Base-by-base conservation (phyloP, 148 eudicot species). In the Linanthus parryae region DNA sequence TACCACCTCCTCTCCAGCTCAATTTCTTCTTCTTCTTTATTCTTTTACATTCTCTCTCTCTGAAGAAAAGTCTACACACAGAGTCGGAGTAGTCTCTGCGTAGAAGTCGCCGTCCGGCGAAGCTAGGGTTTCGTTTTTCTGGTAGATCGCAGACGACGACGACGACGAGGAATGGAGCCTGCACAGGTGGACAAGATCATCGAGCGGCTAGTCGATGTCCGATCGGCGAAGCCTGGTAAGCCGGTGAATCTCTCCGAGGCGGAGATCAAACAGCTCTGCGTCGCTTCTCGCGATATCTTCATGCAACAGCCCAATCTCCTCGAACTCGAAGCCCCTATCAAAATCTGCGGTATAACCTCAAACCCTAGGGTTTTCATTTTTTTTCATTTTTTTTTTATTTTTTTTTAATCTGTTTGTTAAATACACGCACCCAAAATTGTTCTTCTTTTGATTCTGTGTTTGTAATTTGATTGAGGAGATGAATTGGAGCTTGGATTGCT, bases 201-300 rank as follows among this genome's bases (percentile, higher is more conserved):
- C 48, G 73, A 84, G 42, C 78, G 87, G 31, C 75, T 90, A 9
- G 46, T 81, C 30, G 97, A 86, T 63, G 91, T 91, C 54, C 84
- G 97, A 52, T 67, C 77, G 52, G 69, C 76, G 15, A 84, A 91
- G 65, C 97, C 95, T 1, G 95, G 95, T 1, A 91, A 91, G 61
- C 75, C 73, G 35, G 95, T 86, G 41, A 95, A 91, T 66, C 65
- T 91, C 30, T 72, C 94, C 0, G 97, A 91, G 52, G 67, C 92
- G 13, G 97, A 86, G 74, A 86, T 91, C 80, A 90, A 91, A 15
- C 89, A 83, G 69, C 97, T 91, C 17, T 86, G 97, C 56, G 52
- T 78, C 8, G 71, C 88, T 3, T 75, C 97, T 45, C 82, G 86
- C 33, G 89, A 86, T 28, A 81, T 91, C 58, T 86, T 91, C 65